A percentile compares a stretch with the other conserved stretches of the same genome.
These are phyloP conservation scores for Debaryomyces singareniensis DNA, from an alignment of 1,139 yeast species.

Conservation along the genomic window DNA sequence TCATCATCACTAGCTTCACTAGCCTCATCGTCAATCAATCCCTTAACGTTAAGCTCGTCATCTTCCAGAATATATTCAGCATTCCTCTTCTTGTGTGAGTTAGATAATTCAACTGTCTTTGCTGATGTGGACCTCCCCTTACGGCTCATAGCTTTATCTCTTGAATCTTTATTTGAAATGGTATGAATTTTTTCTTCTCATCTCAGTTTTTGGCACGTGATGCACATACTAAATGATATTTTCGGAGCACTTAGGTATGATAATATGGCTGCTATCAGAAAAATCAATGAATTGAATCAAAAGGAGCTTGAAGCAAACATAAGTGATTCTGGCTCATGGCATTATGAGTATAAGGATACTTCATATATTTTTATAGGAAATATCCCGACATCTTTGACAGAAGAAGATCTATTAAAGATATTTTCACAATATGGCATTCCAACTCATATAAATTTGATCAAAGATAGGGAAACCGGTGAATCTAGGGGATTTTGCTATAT, in stretches of 20 bases:
- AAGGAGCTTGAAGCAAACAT: conserved; percentile 61
- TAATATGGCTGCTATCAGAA: conserved; percentile 38
- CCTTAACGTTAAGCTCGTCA: conserved; percentile 23
- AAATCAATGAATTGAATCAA: conserved; percentile 57
- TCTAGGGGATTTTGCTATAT: conserved; percentile 77
- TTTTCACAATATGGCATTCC: conserved; percentile 93
- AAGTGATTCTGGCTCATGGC: conserved; percentile 75
- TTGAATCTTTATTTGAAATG: too few species aligned
- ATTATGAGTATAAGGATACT: conserved; percentile 71
- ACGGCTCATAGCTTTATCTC: too few species aligned
- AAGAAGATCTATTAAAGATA: conserved; percentile 67
- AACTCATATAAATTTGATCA: conserved; percentile 64
- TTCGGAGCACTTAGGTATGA: too few species aligned
- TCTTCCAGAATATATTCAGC: conserved; percentile 13
- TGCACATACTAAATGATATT: too few species aligned
- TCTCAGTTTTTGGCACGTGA: background rate
- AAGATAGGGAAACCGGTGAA: conserved; percentile 63
- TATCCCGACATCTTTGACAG: conserved; percentile 58
- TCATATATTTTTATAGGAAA: conserved; percentile 59
- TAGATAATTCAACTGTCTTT: background rate
- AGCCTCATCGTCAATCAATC: conserved; percentile 22
- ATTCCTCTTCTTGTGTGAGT: conserved; percentile 2
- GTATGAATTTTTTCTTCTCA: background rate
- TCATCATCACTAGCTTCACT: conserved; percentile 12
- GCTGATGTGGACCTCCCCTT: background rate